Evolutionary conservation across 225 moss, liverwort and hornwort genomes (phyloP).

Genomic region (Bryoerythrophyllum caledonicum): DNA sequence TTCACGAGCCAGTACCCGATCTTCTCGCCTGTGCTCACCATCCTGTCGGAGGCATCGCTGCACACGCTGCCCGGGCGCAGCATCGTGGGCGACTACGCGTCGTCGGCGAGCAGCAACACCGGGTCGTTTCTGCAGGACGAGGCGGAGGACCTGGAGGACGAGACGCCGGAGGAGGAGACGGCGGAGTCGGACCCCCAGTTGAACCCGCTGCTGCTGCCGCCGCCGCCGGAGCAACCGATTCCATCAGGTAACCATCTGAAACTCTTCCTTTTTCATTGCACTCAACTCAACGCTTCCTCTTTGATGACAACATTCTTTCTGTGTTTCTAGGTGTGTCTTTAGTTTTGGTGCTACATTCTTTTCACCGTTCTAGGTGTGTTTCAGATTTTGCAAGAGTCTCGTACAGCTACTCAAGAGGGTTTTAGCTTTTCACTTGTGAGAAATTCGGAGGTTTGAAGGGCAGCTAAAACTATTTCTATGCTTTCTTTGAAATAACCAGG

Average conservation of each 20-base stretch:
- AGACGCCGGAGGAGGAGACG: constrained; percentile 23
- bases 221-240: constrained; percentile 21
- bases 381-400: background rate
- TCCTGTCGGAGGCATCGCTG: constrained; percentile 86
- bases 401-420: background rate
- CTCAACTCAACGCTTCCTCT: too few relatives aligned
- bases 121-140: constrained; percentile 39
- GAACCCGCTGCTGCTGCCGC: constrained; percentile 39
- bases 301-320: background rate
- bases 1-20: constrained; percentile 56
- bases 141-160: constrained; percentile 33
- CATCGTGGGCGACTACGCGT: constrained; percentile 40
- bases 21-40: constrained; percentile 81
- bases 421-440: background rate
- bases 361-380: background rate
- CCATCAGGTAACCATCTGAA: constrained; percentile 15
- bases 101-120: constrained; percentile 53
- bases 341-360: too few relatives aligned
- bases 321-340: background rate
- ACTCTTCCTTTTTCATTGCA: too few relatives aligned
- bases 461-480: too few relatives aligned
- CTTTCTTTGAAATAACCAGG: too few relatives aligned
- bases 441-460: too few relatives aligned
- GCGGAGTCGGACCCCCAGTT: constrained; percentile 13
- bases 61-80: constrained; percentile 65